Base-by-base conservation (phyloP, 495 filamentous ascomycete genomes). In the Xylaria curta region DNA sequence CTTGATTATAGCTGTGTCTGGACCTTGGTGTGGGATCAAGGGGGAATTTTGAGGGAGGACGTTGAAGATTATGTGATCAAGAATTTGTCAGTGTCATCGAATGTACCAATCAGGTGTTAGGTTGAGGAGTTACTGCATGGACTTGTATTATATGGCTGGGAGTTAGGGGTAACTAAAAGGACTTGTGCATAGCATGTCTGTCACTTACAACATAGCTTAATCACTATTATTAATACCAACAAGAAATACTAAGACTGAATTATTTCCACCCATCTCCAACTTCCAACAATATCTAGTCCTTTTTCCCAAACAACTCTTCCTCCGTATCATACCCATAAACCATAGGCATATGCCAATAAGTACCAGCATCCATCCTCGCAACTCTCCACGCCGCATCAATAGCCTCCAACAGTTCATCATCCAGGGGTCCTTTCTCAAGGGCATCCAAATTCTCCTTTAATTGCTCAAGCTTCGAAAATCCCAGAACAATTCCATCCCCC, bases 371-470 rank as follows among this genome's bases (percentile, higher is more conserved):
- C 31, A 86, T 73, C 82, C 91, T 91, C 8, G 87, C 79, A 10
- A 88, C 75, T 66, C 76, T 63, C 87, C 88, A 90, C 9, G 91
- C 92, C 78, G 88, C 81, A 76, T 94, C 91, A 63, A 94, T 75
- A 26, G 84, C 88, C 73, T 93, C 82, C 28, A 94, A 81, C 33
- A 94, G 87, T 59, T 94, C 91, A 54, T 89, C 83, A 0, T 90
- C 91, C 63, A 96, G 81, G 4, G 92, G 92, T 0, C 92, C 91
- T 76, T 93, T 94, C 80, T 93, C 91, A 8, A 93, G 79, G 76
- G 92, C 90, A 59, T 85, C 83, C 53, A 94, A 82, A 71, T 95
- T 94, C 33, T 83, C 80, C 77, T 88, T 83, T 42, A 95, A 78
- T 76, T 95, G 92, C n/a, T 83, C 80, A 63, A 90, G 81, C 71